These are phyloP conservation scores for Luffa aegyptiaca DNA, from an alignment of 306 rosid genomes.

Conservation along the genomic window DNA sequence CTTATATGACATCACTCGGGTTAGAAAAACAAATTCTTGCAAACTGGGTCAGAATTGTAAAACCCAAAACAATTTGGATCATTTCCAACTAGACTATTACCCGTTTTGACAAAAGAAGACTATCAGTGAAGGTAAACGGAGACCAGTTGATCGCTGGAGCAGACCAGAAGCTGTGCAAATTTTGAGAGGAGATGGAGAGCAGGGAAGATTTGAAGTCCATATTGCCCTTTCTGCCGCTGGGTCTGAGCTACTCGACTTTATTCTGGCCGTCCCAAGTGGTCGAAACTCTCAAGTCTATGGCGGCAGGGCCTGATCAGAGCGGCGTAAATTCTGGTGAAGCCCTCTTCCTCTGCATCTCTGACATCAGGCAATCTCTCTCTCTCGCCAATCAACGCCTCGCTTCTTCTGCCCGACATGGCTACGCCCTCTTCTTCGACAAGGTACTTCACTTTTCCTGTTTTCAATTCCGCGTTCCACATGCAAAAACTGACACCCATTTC, in stretches of 20 bases:
- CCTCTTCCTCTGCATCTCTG: conserved; percentile 42
- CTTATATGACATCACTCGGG: too few species aligned
- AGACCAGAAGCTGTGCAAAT: not conserved
- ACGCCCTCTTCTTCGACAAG: conserved; percentile 66
- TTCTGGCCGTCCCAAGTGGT: conserved; percentile 74
- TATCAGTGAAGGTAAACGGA: not conserved
- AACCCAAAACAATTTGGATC: too few species aligned
- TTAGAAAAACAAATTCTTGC: too few species aligned
- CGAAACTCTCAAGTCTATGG: conserved; percentile 41
- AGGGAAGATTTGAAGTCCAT: conserved; percentile 64
- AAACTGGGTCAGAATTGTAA: too few species aligned
- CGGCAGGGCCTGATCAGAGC: conserved; percentile 42
- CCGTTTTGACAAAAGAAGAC: not conserved
- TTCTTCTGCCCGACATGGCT: conserved; percentile 42
- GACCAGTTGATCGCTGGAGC: not conserved
- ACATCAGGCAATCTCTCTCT: conserved; percentile 43
- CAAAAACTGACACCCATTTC: not conserved
- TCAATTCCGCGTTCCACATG: not conserved
- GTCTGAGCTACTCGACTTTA: conserved; percentile 32
- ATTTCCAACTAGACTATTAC: too few species aligned
- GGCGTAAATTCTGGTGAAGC: conserved; percentile 38
- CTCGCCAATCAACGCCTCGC: conserved; percentile 33
- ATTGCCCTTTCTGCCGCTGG: conserved; percentile 49
- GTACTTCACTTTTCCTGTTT: conserved; percentile 19
- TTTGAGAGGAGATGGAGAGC: conserved; percentile 33